Base-by-base conservation (phyloP, 768 basidiomycete species). In the Tricholoma sp. region DNA sequence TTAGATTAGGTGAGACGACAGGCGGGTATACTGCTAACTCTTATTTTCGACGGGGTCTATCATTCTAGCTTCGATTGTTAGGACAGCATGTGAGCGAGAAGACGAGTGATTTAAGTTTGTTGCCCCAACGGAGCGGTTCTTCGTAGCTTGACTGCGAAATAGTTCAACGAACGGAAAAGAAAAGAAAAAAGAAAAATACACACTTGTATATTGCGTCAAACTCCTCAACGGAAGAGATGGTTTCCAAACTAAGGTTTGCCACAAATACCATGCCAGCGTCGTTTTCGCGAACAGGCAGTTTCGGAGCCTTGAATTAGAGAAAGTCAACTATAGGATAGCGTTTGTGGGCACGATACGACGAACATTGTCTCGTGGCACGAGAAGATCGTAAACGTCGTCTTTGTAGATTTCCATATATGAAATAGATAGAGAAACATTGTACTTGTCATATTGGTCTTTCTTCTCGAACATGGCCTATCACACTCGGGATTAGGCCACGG, bases 341-440 rank as follows among this genome's bases (percentile, higher is more conserved):
- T 16, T 27, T 45, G 19, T 22, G 14, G 31, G 43, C 46, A 22
- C 53, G 5, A 27, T 39, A 27, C 29, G 27, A 76, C 83, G 19
- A 64, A 87, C 88, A 55, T 78, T 83, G 57, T 88, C 88, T 52
- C 88, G 76, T 52, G 80, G 76, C 1, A 89, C 89, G 3, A 95
- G 79, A 22, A 96, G 79, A 67, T 94, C 93, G 64, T 90, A 94
- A 3, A 89, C 88, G 60, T 95, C 93, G 65, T 95, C 92, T 66
- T 90, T 91, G 72, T 94, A 91, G 54, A 95, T 91, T 68, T 95
- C 92, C 83, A 91, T 89, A 60, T 94, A 94, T 1, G 88, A 88
- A 12, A 89, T 74, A 5, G 76, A 65, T 21, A 86, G 71, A 1
- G 77, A 75, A 4, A 84, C 76, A 35, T 76, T 69, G 43, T 78